Percentiles rank a stretch among this genome's conserved stretches.
These are phyloP conservation scores for Arabidopsis hybrid DNA, from an alignment of 441 rosid genomes.

Conservation along the genomic window DNA sequence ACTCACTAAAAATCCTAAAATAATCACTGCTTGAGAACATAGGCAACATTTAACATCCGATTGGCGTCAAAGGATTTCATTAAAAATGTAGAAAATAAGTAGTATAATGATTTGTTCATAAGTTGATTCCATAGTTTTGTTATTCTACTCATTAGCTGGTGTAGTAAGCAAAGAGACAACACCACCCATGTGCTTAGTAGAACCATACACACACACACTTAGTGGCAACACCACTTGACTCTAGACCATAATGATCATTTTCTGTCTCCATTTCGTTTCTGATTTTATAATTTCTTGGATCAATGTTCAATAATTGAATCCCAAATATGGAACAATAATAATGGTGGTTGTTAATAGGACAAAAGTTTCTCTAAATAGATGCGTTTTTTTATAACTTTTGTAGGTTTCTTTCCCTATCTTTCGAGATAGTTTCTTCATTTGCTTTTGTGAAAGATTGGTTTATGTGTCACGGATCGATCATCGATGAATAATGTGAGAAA, in stretches of 20 bases:
- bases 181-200: constrained; percentile 32
- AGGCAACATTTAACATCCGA: background rate
- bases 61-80: background rate
- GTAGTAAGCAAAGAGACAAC: constrained; percentile 28
- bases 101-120: background rate
- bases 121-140: background rate
- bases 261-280: background rate
- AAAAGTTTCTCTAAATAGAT: background rate
- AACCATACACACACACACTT: constrained; percentile 14
- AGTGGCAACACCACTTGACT: constrained; percentile 26
- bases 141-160: background rate
- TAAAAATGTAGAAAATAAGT: background rate
- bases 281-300: constrained; percentile 1
- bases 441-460: constrained; percentile 6
- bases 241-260: background rate
- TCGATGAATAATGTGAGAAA: constrained; percentile 1
- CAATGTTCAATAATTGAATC: constrained; percentile 19
- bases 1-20: background rate
- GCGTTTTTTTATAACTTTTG: background rate
- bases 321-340: constrained; percentile 5
- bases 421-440: constrained; percentile 19
- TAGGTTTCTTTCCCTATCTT: background rate
- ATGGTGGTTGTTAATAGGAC: constrained; percentile 7
- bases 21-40: background rate
- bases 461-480: constrained; percentile 6